phyloP scores from a whole-genome alignment of 495 filamentous ascomycete genomes.

The Hypoxylon lienhwacheense region DNA sequence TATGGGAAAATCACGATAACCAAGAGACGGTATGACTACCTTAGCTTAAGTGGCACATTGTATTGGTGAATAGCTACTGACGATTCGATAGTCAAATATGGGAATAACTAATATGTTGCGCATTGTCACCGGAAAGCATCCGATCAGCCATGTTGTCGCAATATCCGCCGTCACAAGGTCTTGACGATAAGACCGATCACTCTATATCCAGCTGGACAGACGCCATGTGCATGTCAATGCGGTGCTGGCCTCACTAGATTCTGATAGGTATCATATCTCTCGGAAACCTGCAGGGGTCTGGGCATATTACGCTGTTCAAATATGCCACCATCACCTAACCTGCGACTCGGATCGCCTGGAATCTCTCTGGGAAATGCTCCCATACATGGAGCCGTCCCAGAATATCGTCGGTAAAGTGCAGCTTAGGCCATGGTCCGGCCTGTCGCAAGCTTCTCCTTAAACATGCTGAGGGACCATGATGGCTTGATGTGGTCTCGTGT shows the following conservation, averaged over 20 bases:
- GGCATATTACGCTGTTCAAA: constrained; percentile 8
- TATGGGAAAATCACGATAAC: not conserved
- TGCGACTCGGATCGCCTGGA: constrained; percentile 4
- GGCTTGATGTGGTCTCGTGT: not conserved
- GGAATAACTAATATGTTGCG: no score
- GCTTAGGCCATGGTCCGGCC: not conserved
- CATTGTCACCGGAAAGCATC: constrained; percentile 27
- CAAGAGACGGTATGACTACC: not conserved
- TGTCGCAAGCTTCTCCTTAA: constrained; percentile 2
- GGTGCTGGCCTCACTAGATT: constrained; percentile 9
- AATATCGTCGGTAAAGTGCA: not conserved
- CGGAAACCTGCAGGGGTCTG: constrained; percentile 33
- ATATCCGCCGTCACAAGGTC: constrained; percentile 20
- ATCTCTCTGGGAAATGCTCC: not conserved
- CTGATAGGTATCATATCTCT: constrained; percentile 26
- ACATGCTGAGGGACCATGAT: not conserved
- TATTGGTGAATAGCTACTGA: constrained; percentile 9
- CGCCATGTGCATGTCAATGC: constrained; percentile 28
- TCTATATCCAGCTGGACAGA: constrained; percentile 29
- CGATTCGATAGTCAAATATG: constrained; percentile 9
- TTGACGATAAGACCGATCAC: constrained; percentile 20
- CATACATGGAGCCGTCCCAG: not conserved
- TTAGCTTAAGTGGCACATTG: not conserved
- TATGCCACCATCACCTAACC: not conserved
- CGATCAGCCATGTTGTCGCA: constrained; percentile 8